phyloP scores from a whole-genome alignment of 164 flowering plant genomes.

The Litsea cubeba region DNA sequence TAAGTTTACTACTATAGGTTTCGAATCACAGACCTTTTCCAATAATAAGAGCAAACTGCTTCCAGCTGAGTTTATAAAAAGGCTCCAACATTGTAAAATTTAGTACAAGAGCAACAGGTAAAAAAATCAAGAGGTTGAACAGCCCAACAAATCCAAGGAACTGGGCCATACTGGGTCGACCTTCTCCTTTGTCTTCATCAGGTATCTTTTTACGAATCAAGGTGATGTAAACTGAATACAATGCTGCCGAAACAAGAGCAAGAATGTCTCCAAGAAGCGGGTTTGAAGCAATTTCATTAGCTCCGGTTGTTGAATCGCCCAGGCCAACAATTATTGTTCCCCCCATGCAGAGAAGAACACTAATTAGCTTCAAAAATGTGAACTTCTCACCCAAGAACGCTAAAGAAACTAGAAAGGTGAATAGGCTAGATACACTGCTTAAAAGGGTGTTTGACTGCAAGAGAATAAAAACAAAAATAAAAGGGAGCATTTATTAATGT shows the following conservation, averaged over 20 bases:
- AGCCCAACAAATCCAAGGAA: constrained; percentile 93
- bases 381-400: constrained; percentile 83
- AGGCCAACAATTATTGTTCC: constrained; percentile 90
- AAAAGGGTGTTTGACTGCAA: constrained; percentile 91
- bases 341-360: constrained; percentile 94
- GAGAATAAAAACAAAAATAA: background rate
- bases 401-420: constrained; percentile 82
- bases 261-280: constrained; percentile 86
- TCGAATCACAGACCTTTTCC: constrained; percentile 66
- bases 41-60: constrained; percentile 70
- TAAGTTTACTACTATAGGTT: background rate
- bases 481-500: constrained; percentile 8
- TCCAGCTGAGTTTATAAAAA: constrained; percentile 53
- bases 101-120: constrained; percentile 79
- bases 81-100: constrained; percentile 64
- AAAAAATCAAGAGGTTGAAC: constrained; percentile 75
- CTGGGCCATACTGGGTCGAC: constrained; percentile 78
- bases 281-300: constrained; percentile 46
- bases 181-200: constrained; percentile 66
- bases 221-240: constrained; percentile 84
- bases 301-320: constrained; percentile 51
- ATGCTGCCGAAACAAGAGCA: constrained; percentile 66
- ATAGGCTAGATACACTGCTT: constrained; percentile 90
- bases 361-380: constrained; percentile 79
- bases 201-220: constrained; percentile 83